Evolutionary conservation across 1,284 basidiomycete genomes (phyloP), one percentile per base, ranked within the genome.

Genomic region (Puccinia hordei): DNA sequence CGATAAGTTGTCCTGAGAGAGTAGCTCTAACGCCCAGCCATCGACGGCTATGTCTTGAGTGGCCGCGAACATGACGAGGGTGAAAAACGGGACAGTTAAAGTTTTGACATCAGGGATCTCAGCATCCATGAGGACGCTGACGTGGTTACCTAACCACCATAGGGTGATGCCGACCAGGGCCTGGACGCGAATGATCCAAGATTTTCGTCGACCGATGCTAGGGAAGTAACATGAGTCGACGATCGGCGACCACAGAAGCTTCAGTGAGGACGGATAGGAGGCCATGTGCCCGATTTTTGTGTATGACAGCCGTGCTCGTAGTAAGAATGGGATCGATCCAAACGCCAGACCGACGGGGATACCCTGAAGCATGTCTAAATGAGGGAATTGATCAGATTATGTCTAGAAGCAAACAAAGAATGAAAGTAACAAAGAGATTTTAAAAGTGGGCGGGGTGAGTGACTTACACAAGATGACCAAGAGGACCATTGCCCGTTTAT

Each of bases 21-120:
- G 90, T 63, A 99, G 90, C 1, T 95, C 98, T 76, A 99, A 89
- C 10, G 97, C 97, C 97, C 97, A 99, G 92, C 93, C 96, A 84
- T 99, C 96, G 24, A 99, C 96, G 68, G 96, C 96, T 82, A 98
- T 98, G 86, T 99, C 94, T 90, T 99, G 97, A 0, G 97, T 99
- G 8, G 97, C 97, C 22, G 97, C 96, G 83, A 99, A 92, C 82
- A 95, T 90, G 63, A 98, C 95, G 55, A 99, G 90, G 9, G 90
- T 89, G 22, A 95, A 95, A 85, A 98, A 99, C 57, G 95, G 88
- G 77, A 90, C 87, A 1, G 97, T 98, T 79, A 99, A 88, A 83
- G 92, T 90, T 73, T 88, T 86, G 68, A 99, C 89, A 86, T 97
- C 90, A 57, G 95, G 89, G 66, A 89, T 89, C 22, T 94, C 92